Base-by-base conservation (phyloP, 2,329 filamentous ascomycete genomes). In the Pseudogymnoascus sp. region DNA sequence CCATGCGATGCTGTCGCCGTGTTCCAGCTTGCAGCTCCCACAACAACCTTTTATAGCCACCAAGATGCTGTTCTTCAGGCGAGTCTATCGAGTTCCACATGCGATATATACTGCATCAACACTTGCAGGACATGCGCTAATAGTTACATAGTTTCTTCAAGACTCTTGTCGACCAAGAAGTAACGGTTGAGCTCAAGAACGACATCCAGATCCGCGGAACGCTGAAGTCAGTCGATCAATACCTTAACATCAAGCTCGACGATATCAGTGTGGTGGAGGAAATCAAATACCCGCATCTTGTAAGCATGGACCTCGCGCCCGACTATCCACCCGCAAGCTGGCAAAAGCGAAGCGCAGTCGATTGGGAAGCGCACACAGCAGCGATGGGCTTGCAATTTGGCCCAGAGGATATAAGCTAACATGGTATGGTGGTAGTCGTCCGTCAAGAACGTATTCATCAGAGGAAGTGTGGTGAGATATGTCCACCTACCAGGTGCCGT, bases 171-270 rank as follows among this genome's bases (percentile, higher is more conserved):
- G 95, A 97, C 81, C 89, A 95, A 70, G 88, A 96, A 81, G 93
- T 99, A 73, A 97, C 93, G 55, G 92, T 99, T 74, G 95, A 99
- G 81, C 90, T 99, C 76, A 99, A 99, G 80, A 99, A 99, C 77
- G 95, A 99, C 79, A 96, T 99, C 70, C 92, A 93, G 74, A 96
- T 99, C 75, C 90, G 91, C 71, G 95, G 95, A 68, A 96, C 88
- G 37, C 83, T 99, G 69, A 99, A 97, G 82, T 96, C 90, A 73
- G 93, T 99, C 69, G 95, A 99, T 75, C 95, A 97, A 80, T 99
- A 96, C 78, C 86, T 99, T 73, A 99, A 99, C 79, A 97, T 99
- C 79, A 97, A 97, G 81, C 86, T 99, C 60, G 95, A 99, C 73
- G 91, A 97, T 73, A 96, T 97, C 65, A 84, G 88, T 66, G 93